Evolutionary conservation across 805 yeast genomes (phyloP), one percentile per base, ranked within the genome.

Genomic region (Nakazawaea sp.): DNA sequence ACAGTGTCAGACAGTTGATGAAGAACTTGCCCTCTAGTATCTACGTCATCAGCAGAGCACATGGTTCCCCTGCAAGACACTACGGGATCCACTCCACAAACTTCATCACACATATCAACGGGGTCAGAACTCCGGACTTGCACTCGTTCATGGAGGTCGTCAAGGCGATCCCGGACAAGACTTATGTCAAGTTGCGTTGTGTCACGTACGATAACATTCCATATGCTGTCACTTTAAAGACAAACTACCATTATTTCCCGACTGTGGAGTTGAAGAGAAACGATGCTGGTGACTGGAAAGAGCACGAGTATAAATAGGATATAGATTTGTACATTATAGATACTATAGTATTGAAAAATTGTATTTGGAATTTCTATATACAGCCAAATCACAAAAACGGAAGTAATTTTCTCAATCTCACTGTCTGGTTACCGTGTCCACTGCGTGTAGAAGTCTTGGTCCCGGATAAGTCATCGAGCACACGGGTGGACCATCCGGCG

Each of bases 81-180:
- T 87, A 83, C 55, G 84, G 84, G 11, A 71, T 89, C 41, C 75
- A 79, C 16, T 71, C 85, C 2, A 83, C 94, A 2, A 81, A 82
- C 49, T 88, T 87, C 64, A 82, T 88, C 40, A 88, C 97, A 1
- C 96, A 87, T 54, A 86, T 88, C 31, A 85, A 88, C 55, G 95
- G 85, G 37, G 51, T 61, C 13, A 76, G 80, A 33, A 85, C 95
- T 0, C 76, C 77, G 7, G 83, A 78, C 30, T 56, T 89, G 39
- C 81, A 75, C 20, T 66, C 78, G 3, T 88, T 89, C 49, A 61
- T 83, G 43, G 58, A 63, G 17, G 81, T 73, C 33, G 84, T 83
- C n/a, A 74, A 72, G 45, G 57, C 66, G 13, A 81, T 88, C 34
- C 81, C 86, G 4, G 95, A 88, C 50, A 75, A 78, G 45, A 76